Evolutionary conservation across 2,329 filamentous ascomycete genomes (phyloP).

Genomic region (Aspergillus fischeri): DNA sequence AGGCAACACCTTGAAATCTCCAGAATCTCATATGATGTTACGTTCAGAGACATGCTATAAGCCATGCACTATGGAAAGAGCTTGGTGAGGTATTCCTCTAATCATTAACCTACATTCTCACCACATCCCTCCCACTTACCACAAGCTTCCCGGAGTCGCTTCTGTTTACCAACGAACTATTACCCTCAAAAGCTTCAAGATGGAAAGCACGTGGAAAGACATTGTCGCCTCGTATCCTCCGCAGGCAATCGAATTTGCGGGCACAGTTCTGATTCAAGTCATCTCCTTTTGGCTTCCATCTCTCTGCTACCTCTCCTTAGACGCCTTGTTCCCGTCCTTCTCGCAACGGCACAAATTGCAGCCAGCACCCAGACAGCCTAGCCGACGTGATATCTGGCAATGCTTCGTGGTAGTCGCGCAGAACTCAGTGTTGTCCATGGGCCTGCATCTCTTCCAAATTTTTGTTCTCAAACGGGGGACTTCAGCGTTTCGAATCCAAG

Average conservation of each 20-base stretch:
- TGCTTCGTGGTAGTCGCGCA: conserved; percentile 44
- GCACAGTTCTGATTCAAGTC: conserved; percentile 22
- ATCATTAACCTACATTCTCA: neutral
- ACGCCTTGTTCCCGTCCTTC: conserved; percentile 45
- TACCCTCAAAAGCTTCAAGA: neutral
- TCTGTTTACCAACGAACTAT: neutral
- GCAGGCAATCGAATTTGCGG: conserved; percentile 24
- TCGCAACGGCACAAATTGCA: conserved; percentile 53
- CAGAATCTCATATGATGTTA: neutral
- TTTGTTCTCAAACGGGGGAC: conserved; percentile 10
- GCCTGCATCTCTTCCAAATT: conserved; percentile 28
- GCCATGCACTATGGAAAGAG: neutral
- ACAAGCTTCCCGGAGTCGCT: neutral
- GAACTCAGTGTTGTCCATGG: conserved; percentile 46
- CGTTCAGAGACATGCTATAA: neutral
- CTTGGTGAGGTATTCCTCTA: neutral
- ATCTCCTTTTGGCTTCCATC: conserved; percentile 26
- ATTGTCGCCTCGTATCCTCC: conserved; percentile 17
- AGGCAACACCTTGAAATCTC: neutral
- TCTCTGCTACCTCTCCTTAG: conserved; percentile 42
- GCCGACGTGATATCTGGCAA: conserved; percentile 40
- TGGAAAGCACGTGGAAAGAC: conserved; percentile 10
- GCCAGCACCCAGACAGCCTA: conserved; percentile 49
- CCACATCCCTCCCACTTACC: conserved; percentile 3
- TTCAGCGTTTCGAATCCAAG: conserved; percentile 38